Conservation (phyloP, 352 stramenopile genomes). For the Phytopythium mirpurense region DNA sequence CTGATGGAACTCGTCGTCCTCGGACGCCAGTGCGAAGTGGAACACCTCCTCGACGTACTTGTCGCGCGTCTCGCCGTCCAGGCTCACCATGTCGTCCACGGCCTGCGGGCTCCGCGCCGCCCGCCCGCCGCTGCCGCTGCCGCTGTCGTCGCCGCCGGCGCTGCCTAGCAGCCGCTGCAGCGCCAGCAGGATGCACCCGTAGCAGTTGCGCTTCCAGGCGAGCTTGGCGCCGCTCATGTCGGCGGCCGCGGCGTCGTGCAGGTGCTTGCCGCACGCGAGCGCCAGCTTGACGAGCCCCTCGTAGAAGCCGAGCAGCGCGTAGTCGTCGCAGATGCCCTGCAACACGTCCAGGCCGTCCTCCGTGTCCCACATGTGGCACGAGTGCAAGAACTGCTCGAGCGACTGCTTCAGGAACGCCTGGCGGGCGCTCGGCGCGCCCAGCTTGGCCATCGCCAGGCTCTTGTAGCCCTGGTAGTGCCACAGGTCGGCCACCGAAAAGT, state of each 20-base stretch:
- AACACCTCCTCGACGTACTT: conserved; percentile 74
- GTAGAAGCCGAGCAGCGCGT: conserved; percentile 73
- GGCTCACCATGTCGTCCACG: conserved; percentile 69
- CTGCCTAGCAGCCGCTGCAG: conserved; percentile 52
- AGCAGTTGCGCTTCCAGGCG: conserved; percentile 69
- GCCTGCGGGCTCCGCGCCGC: conserved; percentile 45
- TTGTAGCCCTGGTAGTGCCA: conserved; percentile 86
- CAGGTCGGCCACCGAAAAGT: conserved; percentile 76
- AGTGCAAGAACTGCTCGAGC: conserved; percentile 73
- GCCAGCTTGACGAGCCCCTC: conserved; percentile 84
- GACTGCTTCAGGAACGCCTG: conserved; percentile 64
- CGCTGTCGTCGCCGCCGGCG: conserved; percentile 16
- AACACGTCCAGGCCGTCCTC: conserved; percentile 73
- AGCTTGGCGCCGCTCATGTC: conserved; percentile 64
- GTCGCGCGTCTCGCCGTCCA: conserved; percentile 62
- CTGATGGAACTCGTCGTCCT: conserved; percentile 70
- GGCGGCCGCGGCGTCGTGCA: conserved; percentile 57
- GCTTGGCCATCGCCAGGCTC: conserved; percentile 72
- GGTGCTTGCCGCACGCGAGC: conserved; percentile 74
- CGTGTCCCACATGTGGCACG: conserved; percentile 84
- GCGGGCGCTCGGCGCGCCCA: conserved; percentile 53
- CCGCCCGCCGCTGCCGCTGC: conserved; percentile 8
- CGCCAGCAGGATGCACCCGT: conserved; percentile 66
- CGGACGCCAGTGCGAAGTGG: conserved; percentile 62
- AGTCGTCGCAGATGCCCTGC: conserved; percentile 77